Base-by-base conservation (phyloP, 2,329 filamentous ascomycete species). In the Aspergillus novoparasiticus region DNA sequence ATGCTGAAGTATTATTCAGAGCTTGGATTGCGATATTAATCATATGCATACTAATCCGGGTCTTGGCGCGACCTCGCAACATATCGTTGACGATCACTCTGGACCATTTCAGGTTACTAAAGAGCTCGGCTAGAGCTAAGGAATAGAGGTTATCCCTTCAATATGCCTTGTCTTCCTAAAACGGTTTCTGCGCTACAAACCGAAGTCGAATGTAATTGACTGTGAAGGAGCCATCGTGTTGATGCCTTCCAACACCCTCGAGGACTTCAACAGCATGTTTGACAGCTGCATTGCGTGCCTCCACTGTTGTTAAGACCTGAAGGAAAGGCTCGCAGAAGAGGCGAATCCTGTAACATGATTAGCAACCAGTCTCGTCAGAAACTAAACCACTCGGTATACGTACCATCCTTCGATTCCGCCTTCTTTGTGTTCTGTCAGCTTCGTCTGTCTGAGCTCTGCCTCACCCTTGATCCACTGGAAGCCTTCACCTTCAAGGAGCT, bases 351-450 rank as follows among this genome's bases (percentile, higher is more conserved):
- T 14, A 12, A 9, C 8, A n/a, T n/a, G 19, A 14, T 54, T 19
- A 54, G 32, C 19, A 3, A n/a, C 14, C 19, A 10, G 5, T 10
- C n/a, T 19, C 2, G 2, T 19, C 4, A 28, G 6, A 10, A 6
- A 3, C 16, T 1, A 10, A 14, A 4, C 6, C 28, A 21, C 28
- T 28, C 28, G 28, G n/a, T 11, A 50, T 12, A 41, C 10, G 4
- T 55, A 55, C 89, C 89, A 92, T 1, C 87, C 89, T 60, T 86
- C 84, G 12, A 91, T 78, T 0, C 89, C 89, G 3, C 86, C 86
- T 63, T 69, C 72, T 6, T 67, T 69, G 3, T 68, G 71, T 10
- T 63, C 80, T 26, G 77, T 83, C 45, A 82, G 66, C 63, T 73
- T 80, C 30, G 89, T 92, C 30, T 88, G 87, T 58, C 90, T 77